These are phyloP conservation scores for Kalmanozyma brasiliensis DNA, from an alignment of 1,284 basidiomycete species.

Conservation along the genomic window DNA sequence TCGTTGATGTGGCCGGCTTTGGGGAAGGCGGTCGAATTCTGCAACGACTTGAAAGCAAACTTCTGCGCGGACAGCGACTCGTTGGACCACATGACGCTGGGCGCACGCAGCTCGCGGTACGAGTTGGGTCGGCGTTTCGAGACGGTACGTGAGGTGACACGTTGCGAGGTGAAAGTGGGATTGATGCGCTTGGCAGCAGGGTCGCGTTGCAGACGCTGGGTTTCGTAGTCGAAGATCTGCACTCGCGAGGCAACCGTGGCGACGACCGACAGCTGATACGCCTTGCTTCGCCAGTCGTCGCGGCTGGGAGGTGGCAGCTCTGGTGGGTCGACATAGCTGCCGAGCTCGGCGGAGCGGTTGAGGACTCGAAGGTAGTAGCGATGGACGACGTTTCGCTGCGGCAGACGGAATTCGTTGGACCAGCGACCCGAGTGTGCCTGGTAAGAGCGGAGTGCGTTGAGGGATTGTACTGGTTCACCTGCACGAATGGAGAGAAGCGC, in stretches of 20 bases:
- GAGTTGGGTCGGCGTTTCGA: conserved; percentile 56
- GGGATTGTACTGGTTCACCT: conserved; percentile 42
- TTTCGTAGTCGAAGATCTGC: conserved; percentile 57
- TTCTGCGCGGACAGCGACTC: conserved; percentile 54
- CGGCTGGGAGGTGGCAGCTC: conserved; percentile 31
- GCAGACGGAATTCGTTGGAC: conserved; percentile 61
- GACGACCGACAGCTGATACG: conserved; percentile 56
- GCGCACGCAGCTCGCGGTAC: conserved; percentile 36
- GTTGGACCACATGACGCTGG: conserved; percentile 58
- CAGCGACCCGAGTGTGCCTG: conserved; percentile 63
- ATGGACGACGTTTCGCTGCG: conserved; percentile 63
- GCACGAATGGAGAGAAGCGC: conserved; percentile 59
- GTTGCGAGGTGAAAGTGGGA: conserved; percentile 29
- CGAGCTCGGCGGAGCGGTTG: conserved; percentile 53
- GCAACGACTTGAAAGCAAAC: conserved; percentile 47
- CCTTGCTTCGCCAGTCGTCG: conserved; percentile 59
- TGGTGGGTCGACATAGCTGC: conserved; percentile 46
- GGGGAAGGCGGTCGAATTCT: conserved; percentile 78
- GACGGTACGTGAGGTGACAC: conserved; percentile 54
- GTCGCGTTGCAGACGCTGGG: conserved; percentile 46
- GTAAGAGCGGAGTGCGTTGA: conserved; percentile 63
- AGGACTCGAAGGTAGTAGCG: conserved; percentile 56
- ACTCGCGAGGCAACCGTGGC: conserved; percentile 56
- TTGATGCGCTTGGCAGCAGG: conserved; percentile 35
- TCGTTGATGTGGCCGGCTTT: conserved; percentile 82